Evolutionary conservation across 176 grass and related monocot genomes (phyloP), one percentile per base, ranked within the genome.

Genomic region (Oryza brachyantha): DNA sequence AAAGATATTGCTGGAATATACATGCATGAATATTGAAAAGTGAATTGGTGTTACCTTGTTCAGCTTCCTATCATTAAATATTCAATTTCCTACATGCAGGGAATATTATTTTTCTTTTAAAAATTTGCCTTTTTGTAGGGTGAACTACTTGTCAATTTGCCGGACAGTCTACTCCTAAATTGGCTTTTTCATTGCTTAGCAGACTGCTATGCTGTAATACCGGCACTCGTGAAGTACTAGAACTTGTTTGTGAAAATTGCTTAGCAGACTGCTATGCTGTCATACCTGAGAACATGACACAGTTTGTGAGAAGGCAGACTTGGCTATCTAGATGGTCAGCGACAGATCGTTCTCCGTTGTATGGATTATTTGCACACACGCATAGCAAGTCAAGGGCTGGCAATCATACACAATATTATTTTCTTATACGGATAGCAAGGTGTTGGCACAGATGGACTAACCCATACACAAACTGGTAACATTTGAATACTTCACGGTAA

Each of bases 161-260:
- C 92, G 25, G 88, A 76, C 11, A 93, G 86, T 22, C 83, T 92
- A 84, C 83, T 92, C 26, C 84, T 97, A 60, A 94, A 92, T 80
- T 94, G 95, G 95, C 87, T 90, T 62, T 97, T 97, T 43, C 89
- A 94, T 67, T 97, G 87, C 89, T 84, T 97, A 83, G 83, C 91
- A 48, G 95, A 97, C 52, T 87, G 91, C 81, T 97, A 97, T 85
- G 73, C 85, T 62, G 83, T 86, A 45, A 90, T 94, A 80, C 95
- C 92, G 64, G 91, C 87, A 27, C 88, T 97, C 55, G 85, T 97
- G 72, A 97, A 90, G 65, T 92, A 94, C 72, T 94, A 94, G 88
- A 78, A 27, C 40, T 72, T 79, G 10, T 75, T 70, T 42, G 42
- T 11, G 26, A 22, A 69, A 25, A 80, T 28, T 52, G 10, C 31